Evolutionary conservation across 2,329 filamentous ascomycete genomes (phyloP).

Genomic region (Aspergillus sp.): DNA sequence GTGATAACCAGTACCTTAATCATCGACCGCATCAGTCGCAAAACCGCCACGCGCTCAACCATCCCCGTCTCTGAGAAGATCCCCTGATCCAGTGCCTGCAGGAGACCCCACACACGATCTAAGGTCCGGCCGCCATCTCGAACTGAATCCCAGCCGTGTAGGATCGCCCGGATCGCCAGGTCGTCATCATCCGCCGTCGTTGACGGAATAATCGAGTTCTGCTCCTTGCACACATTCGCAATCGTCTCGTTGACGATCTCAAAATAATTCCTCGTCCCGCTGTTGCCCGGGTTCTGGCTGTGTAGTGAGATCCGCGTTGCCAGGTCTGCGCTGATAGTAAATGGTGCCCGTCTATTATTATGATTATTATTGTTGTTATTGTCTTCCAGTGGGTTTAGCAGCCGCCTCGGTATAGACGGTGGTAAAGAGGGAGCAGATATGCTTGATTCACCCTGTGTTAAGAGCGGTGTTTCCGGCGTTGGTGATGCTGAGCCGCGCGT

Average conservation of each 20-base stretch:
- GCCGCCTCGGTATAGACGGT: neutral
- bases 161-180: slow-evolving; percentile 11
- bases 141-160: slow-evolving; percentile 10
- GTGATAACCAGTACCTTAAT: neutral
- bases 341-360: neutral
- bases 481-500: neutral
- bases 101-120: slow-evolving; percentile 6
- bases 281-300: slow-evolving; percentile 9
- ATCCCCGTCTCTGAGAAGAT: slow-evolving; percentile 10
- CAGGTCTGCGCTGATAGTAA: slow-evolving; percentile 6
- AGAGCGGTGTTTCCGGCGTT: neutral
- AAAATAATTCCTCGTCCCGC: slow-evolving; percentile 11
- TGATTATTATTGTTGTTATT: no score
- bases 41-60: slow-evolving; percentile 12
- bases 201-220: slow-evolving; percentile 7
- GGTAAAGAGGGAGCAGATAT: neutral
- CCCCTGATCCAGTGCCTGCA: slow-evolving; percentile 7
- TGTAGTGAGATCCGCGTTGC: slow-evolving; percentile 6
- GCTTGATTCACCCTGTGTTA: neutral
- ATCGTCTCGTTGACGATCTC: slow-evolving; percentile 9
- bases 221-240: neutral
- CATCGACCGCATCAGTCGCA: slow-evolving; percentile 12
- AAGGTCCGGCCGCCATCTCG: neutral
- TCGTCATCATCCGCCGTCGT: slow-evolving; percentile 12
- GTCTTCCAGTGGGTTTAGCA: neutral